Percentiles rank a stretch among this genome's conserved stretches.
phyloP scores from a whole-genome alignment of 768 basidiomycete genomes.

The Kwoniella newhampshirensis region DNA sequence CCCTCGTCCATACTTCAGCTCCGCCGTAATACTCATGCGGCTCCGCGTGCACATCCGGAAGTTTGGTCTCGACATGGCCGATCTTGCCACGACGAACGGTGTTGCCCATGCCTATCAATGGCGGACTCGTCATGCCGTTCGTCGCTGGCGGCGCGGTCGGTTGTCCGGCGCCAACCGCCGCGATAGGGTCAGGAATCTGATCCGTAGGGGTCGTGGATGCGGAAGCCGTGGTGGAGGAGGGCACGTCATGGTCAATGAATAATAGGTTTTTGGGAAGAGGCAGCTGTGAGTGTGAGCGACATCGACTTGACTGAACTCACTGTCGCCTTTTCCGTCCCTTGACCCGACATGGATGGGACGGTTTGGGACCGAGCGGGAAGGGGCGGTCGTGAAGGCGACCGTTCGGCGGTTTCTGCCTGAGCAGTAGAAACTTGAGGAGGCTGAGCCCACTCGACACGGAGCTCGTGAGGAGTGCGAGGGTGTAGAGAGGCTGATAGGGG shows the following conservation, averaged over 20 bases:
- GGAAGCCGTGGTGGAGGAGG: conserved; percentile 31
- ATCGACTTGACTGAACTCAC: conserved; percentile 8
- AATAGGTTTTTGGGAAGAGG: conserved; percentile 50
- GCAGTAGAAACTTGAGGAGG: neutral
- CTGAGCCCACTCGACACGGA: conserved; percentile 13
- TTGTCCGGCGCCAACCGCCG: conserved; percentile 20
- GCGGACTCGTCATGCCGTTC: conserved; percentile 7
- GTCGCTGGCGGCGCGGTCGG: conserved; percentile 13
- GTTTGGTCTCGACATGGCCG: conserved; percentile 24
- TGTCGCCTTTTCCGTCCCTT: conserved; percentile 13
- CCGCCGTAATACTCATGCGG: conserved; percentile 80
- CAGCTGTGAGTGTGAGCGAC: conserved; percentile 25
- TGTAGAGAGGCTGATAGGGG: conserved; percentile 25
- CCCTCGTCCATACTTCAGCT: conserved; percentile 72
- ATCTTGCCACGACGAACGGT: conserved; percentile 25
- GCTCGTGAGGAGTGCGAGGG: conserved; percentile 16
- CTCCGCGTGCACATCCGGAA: conserved; percentile 62
- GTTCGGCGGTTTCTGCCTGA: neutral
- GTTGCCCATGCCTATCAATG: neutral
- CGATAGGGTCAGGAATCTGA: conserved; percentile 26
- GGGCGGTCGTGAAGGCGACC: neutral
- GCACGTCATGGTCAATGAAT: conserved; percentile 51
- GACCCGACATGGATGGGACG: conserved; percentile 16
- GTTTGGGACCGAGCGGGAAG: conserved; percentile 14
- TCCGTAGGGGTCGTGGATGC: conserved; percentile 31